A percentile compares a stretch with the other conserved stretches of the same genome.
phyloP scores from a whole-genome alignment of 2,329 filamentous ascomycete genomes.

The Diaporthe aspalathi region DNA sequence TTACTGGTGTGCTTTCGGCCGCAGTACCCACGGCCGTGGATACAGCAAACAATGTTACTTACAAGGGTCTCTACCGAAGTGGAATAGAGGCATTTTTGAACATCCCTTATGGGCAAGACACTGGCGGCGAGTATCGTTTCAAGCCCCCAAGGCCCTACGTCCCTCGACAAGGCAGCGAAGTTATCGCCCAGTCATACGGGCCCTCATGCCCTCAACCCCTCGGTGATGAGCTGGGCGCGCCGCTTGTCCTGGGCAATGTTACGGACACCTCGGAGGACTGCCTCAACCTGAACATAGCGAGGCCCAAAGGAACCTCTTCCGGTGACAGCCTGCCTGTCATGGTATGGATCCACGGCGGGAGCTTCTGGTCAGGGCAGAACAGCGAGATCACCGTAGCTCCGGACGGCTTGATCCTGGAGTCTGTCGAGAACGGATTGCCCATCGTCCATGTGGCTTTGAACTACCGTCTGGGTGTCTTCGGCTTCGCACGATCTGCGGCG shows the following conservation, averaged over 20 bases:
- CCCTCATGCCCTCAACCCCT: constrained; percentile 58
- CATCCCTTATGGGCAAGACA: constrained; percentile 61
- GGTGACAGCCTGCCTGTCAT: constrained; percentile 46
- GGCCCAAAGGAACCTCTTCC: constrained; percentile 12
- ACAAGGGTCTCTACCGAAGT: constrained; percentile 56
- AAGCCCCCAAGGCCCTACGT: constrained; percentile 54
- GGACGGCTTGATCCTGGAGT: constrained; percentile 53
- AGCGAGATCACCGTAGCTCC: constrained; percentile 48
- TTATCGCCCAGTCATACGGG: constrained; percentile 55
- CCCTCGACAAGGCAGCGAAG: constrained; percentile 47
- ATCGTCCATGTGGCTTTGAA: constrained; percentile 40
- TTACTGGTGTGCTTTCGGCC: neutral
- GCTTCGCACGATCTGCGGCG: constrained; percentile 47
- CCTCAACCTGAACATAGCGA: constrained; percentile 34
- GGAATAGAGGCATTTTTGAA: constrained; percentile 59
- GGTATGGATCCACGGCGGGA: constrained; percentile 44
- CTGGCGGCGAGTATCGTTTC: constrained; percentile 57
- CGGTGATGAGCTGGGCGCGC: constrained; percentile 45
- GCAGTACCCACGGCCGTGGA: constrained; percentile 17
- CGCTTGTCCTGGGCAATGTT: constrained; percentile 19
- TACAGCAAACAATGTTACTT: constrained; percentile 48
- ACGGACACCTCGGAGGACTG: constrained; percentile 38
- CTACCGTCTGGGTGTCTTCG: constrained; percentile 47
- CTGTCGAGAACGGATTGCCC: constrained; percentile 48
- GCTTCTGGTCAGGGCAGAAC: constrained; percentile 40